These are phyloP conservation scores for Exophiala xenobiotica DNA, from an alignment of 2,329 filamentous ascomycete genomes.

Conservation along the genomic window DNA sequence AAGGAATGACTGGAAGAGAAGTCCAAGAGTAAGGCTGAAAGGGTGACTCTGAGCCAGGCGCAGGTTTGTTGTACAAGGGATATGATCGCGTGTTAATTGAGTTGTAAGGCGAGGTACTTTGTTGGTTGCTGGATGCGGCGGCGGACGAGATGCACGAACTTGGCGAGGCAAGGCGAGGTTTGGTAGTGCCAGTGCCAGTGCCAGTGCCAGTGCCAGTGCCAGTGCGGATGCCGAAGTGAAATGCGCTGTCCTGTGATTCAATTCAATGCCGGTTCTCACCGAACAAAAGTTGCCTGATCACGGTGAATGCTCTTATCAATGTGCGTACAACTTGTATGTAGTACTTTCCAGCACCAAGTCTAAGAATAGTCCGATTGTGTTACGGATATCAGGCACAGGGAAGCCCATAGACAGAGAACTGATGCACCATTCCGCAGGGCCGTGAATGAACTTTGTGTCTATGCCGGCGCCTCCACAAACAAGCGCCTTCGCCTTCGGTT, in stretches of 20 bases:
- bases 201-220: background rate
- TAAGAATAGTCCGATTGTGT: background rate
- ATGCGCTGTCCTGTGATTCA: background rate
- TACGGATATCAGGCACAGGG: background rate
- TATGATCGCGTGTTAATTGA: background rate
- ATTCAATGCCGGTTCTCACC: background rate
- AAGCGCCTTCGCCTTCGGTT: no score
- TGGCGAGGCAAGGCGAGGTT: background rate
- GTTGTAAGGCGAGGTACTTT: no score
- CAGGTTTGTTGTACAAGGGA: slow-evolving; percentile 7
- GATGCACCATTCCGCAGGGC: background rate
- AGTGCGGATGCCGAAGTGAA: background rate
- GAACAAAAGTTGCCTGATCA: no score
- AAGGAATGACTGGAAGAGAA: slow-evolving; percentile 27
- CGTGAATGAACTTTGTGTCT: no score
- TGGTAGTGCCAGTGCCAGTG: background rate
- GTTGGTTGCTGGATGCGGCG: background rate
- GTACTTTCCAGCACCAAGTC: no score
- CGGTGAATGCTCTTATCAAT: no score
- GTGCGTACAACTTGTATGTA: no score
- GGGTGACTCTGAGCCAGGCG: background rate
- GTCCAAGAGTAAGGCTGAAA: slow-evolving; percentile 10
- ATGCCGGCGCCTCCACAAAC: no score
- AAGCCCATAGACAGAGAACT: no score
- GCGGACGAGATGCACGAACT: background rate